These are phyloP conservation scores for Fusarium bulbicola DNA, from an alignment of 2,329 filamentous ascomycete species.

Conservation along the genomic window DNA sequence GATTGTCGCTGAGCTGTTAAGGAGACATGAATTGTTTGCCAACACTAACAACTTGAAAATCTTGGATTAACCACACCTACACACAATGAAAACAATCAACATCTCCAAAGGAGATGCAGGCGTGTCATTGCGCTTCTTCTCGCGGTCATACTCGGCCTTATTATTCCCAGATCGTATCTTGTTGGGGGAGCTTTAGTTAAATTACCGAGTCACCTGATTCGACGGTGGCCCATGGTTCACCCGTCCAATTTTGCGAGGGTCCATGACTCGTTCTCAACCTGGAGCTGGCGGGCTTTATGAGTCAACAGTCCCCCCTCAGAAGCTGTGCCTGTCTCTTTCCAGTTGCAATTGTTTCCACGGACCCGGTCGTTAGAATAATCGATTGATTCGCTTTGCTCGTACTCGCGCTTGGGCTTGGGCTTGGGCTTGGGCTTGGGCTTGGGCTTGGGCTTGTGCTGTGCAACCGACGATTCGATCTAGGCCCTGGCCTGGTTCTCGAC, in stretches of 20 bases:
- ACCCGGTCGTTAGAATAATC: slow-evolving; percentile 15
- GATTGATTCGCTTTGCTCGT: background rate
- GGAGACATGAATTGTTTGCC: background rate
- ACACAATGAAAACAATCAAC: background rate
- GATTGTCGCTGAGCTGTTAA: background rate
- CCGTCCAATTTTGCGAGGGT: background rate
- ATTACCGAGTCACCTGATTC: slow-evolving; percentile 8
- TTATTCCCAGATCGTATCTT: background rate
- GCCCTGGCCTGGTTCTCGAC: background rate
- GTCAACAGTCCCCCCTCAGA: slow-evolving; percentile 40
- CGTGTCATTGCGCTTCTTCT: background rate
- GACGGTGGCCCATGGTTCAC: background rate
- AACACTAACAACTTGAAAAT: background rate
- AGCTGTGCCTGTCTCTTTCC: slow-evolving; percentile 29
- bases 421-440: too few species aligned
- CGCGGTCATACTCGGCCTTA: background rate
- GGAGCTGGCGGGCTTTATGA: slow-evolving; percentile 36
- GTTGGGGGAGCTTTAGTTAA: background rate
- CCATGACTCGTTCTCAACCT: slow-evolving; percentile 39
- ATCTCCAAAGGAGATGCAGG: too few species aligned
- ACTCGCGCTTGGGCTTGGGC: background rate
- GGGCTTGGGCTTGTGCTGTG: background rate
- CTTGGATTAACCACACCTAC: background rate
- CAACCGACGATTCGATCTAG: slow-evolving; percentile 21
- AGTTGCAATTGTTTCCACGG: slow-evolving; percentile 34